These are phyloP conservation scores for Vaccinium macrocarpon DNA, from an alignment of 148 eudicot species.

Conservation along the genomic window DNA sequence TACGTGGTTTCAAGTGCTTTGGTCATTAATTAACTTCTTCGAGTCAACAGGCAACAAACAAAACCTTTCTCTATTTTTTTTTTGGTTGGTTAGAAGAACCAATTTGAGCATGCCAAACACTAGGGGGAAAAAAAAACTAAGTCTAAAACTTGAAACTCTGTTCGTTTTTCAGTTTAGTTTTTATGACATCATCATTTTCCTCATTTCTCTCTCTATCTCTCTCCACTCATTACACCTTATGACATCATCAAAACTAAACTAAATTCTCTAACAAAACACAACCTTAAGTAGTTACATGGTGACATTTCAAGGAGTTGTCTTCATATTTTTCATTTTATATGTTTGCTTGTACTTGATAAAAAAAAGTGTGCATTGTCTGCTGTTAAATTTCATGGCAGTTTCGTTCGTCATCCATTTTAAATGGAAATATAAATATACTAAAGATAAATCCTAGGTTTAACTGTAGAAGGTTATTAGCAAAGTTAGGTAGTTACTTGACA, in stretches of 20 bases:
- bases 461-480: not conserved
- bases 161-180: too few relatives aligned
- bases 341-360: not conserved
- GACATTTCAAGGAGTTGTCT: not conserved
- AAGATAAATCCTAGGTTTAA: not conserved
- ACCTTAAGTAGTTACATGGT: not conserved
- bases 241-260: too few relatives aligned
- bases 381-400: not conserved
- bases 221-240: too few relatives aligned
- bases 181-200: too few relatives aligned
- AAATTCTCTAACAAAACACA: too few relatives aligned
- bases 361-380: not conserved
- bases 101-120: slow-evolving; percentile 2
- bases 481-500: not conserved
- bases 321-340: not conserved
- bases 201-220: too few relatives aligned
- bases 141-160: not conserved
- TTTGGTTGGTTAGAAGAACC: not conserved
- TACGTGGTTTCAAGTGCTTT: not conserved
- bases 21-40: not conserved
- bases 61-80: not conserved
- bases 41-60: not conserved
- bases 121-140: not conserved
- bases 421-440: not conserved
- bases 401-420: not conserved